Percentiles rank a stretch among this genome's conserved stretches.
Conservation (phyloP, 1,284 basidiomycete species). For the Ustilago tritici region DNA sequence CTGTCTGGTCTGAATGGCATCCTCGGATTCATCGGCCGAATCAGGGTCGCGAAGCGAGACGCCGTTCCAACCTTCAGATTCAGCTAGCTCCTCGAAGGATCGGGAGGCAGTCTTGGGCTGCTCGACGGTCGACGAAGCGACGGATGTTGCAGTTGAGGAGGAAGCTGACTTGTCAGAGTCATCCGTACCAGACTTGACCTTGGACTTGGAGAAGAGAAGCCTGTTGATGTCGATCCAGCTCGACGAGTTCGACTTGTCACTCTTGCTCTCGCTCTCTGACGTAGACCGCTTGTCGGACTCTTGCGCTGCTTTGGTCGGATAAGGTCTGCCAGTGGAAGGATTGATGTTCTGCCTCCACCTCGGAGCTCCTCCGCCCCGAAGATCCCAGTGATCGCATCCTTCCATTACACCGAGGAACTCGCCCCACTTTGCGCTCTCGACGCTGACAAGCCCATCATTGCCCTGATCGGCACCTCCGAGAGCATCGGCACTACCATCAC, state of each 20-base stretch:
- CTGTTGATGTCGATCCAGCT: slow-evolving; percentile 64
- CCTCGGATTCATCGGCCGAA: slow-evolving; percentile 11
- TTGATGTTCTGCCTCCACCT: slow-evolving; percentile 64
- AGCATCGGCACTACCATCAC: slow-evolving; percentile 67
- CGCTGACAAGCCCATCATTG: slow-evolving; percentile 92
- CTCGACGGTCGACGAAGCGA: background rate
- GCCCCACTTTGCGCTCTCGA: slow-evolving; percentile 71
- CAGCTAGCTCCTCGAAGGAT: slow-evolving; percentile 32
- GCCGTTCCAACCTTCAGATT: slow-evolving; percentile 40
- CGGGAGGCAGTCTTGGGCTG: slow-evolving; percentile 20
- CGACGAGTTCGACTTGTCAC: slow-evolving; percentile 15
- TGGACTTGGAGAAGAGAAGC: slow-evolving; percentile 49
- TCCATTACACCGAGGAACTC: slow-evolving; percentile 84
- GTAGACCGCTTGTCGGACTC: slow-evolving; percentile 22
- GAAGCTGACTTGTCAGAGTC: background rate
- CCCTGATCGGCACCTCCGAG: slow-evolving; percentile 77
- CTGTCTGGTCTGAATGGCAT: slow-evolving; percentile 4
- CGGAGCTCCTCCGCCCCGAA: slow-evolving; percentile 79
- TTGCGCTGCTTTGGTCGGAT: slow-evolving; percentile 26
- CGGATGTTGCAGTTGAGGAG: background rate
- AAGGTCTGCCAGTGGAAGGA: slow-evolving; percentile 59
- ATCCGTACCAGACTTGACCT: slow-evolving; percentile 7
- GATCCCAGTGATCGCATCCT: slow-evolving; percentile 95
- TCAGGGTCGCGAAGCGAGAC: slow-evolving; percentile 44
- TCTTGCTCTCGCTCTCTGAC: background rate